A percentile compares a stretch with the other conserved stretches of the same genome.
phyloP scores from a whole-genome alignment of 495 filamentous ascomycete genomes.

The Daldinia loculata region DNA sequence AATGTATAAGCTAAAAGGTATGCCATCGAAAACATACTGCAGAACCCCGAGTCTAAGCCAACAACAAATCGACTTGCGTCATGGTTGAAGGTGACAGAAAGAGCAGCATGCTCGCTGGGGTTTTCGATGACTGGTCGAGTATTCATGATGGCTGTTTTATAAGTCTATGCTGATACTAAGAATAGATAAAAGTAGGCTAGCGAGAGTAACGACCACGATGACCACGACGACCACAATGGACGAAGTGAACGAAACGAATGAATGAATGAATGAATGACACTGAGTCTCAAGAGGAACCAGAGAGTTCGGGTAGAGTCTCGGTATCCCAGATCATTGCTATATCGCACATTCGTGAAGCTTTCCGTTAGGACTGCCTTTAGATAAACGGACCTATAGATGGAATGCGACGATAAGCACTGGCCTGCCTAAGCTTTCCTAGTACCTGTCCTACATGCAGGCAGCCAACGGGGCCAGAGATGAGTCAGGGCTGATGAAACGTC shows the following conservation, averaged over 20 bases:
- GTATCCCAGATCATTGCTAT: conserved; percentile 39
- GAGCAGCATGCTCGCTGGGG: conserved; percentile 74
- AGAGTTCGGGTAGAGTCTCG: conserved; percentile 17
- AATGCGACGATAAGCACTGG: conserved; percentile 18
- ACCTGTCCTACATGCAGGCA: conserved; percentile 2
- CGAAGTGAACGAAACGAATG: conserved; percentile 15
- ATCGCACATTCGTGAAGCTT: conserved; percentile 31
- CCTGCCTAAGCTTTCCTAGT: conserved; percentile 20
- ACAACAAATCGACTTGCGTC: conserved; percentile 90
- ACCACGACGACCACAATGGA: neutral
- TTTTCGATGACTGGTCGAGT: conserved; percentile 86
- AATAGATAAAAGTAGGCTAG: conserved; percentile 5
- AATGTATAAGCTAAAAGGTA: conserved; percentile 16
- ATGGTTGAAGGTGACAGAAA: conserved; percentile 87
- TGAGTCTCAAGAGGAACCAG: conserved; percentile 34
- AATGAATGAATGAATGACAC: conserved; percentile 13
- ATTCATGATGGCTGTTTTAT: conserved; percentile 71
- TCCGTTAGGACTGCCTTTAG: conserved; percentile 16
- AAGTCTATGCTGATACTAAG: conserved; percentile 7
- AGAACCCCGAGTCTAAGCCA: conserved; percentile 85
- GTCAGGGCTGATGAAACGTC: conserved; percentile 1
- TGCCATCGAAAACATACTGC: conserved; percentile 65
- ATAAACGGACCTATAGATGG: conserved; percentile 11
- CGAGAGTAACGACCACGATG: conserved; percentile 7
- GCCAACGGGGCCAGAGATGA: neutral